Percentiles rank a stretch among this genome's conserved stretches.
phyloP scores from a whole-genome alignment of 2,329 filamentous ascomycete genomes.

The Diaporthe velutina region DNA sequence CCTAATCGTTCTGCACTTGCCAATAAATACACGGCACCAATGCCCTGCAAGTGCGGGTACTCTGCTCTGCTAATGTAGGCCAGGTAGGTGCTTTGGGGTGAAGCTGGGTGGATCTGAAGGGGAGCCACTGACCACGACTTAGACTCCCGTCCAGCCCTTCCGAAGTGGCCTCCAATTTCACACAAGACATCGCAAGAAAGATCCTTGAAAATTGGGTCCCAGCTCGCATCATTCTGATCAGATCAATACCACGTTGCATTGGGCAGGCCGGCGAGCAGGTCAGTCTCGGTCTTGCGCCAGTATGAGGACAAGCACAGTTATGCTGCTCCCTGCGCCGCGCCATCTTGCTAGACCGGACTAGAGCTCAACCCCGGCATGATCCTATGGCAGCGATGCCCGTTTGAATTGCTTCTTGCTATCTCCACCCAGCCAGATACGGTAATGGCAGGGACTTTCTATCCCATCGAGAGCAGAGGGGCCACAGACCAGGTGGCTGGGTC shows the following conservation, averaged over 20 bases:
- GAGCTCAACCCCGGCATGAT: background rate
- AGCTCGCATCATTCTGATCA: constrained; percentile 3
- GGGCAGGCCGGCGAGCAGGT: background rate
- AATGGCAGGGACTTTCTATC: background rate
- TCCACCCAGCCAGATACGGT: background rate
- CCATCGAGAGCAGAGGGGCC: background rate
- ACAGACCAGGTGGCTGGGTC: constrained; percentile 22
- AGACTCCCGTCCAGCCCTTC: background rate
- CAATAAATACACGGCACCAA: background rate
- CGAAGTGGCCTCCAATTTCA: background rate
- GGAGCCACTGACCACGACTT: constrained; percentile 13
- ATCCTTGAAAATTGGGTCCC: background rate
- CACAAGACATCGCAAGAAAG: background rate
- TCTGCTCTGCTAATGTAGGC: constrained; percentile 9
- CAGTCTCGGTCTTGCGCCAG: constrained; percentile 6
- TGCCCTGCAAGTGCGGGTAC: constrained; percentile 23
- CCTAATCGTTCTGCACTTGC: background rate
- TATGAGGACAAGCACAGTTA: background rate
- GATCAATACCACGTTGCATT: constrained; percentile 23
- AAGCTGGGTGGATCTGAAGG: constrained; percentile 16
- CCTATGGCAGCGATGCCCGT: background rate
- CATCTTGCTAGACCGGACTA: background rate
- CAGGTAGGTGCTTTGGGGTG: background rate
- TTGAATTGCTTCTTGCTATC: background rate
- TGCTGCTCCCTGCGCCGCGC: constrained; percentile 19